Evolutionary conservation across 306 rosid genomes (phyloP).

Genomic region (Adenanthera pavonina): DNA sequence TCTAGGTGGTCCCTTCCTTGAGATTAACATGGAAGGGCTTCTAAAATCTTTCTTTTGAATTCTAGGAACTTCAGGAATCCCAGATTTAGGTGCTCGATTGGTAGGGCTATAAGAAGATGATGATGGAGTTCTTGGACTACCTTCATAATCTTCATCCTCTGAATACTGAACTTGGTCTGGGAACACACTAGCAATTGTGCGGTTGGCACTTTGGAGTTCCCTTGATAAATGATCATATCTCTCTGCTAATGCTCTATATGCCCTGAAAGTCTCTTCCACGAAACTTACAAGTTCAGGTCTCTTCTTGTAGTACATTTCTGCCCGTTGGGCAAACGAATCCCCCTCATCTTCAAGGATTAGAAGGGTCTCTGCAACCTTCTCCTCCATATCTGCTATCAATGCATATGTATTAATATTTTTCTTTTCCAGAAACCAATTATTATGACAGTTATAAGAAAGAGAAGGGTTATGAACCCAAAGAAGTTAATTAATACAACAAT

Average conservation of each 20-base stretch:
- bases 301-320: conserved; percentile 89
- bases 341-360: conserved; percentile 77
- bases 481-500: neutral
- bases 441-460: neutral
- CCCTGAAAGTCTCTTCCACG: conserved; percentile 74
- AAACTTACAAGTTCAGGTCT: conserved; percentile 81
- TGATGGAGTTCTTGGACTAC: conserved; percentile 39
- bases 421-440: neutral
- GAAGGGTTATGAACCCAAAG: neutral
- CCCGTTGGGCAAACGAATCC: conserved; percentile 86
- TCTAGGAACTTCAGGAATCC: conserved; percentile 68
- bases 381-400: conserved; percentile 82
- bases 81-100: conserved; percentile 18
- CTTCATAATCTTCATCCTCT: conserved; percentile 56
- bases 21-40: conserved; percentile 59
- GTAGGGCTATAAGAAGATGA: conserved; percentile 33
- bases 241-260: conserved; percentile 86
- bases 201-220: conserved; percentile 91
- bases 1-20: conserved; percentile 51
- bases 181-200: conserved; percentile 81
- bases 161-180: conserved; percentile 81
- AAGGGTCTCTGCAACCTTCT: conserved; percentile 67
- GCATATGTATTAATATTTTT: neutral
- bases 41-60: conserved; percentile 57
- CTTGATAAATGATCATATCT: conserved; percentile 79